A percentile compares a stretch with the other conserved stretches of the same genome.
phyloP scores from a whole-genome alignment of 108 stramenopile species.

The Pseudonitzschia multistriata region DNA sequence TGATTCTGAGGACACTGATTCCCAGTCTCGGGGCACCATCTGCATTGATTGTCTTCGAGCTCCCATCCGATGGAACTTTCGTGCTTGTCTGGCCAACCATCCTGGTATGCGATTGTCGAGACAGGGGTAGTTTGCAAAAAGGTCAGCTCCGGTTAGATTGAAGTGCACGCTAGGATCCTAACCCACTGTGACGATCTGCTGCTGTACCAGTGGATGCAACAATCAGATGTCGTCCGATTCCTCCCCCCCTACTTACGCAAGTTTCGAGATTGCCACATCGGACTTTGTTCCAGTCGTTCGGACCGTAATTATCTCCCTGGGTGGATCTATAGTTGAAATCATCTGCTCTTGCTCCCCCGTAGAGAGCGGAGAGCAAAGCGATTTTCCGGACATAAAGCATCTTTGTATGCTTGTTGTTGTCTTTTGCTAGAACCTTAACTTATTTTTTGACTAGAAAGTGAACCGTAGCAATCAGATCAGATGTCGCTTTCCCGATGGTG shows the following conservation, averaged over 20 bases:
- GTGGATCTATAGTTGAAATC: slow-evolving; percentile 39
- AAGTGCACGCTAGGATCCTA: not conserved
- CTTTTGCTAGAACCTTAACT: not conserved
- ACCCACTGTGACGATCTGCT: not conserved
- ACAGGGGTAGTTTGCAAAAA: not conserved
- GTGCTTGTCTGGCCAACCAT: slow-evolving; percentile 50
- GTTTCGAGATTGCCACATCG: slow-evolving; percentile 36
- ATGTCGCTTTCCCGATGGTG: not conserved
- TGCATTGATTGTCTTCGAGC: slow-evolving; percentile 34
- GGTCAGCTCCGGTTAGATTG: not conserved
- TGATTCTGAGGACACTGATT: slow-evolving; percentile 28
- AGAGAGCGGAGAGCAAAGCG: not conserved
- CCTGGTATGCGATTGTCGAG: slow-evolving; percentile 4
- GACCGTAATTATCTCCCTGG: slow-evolving; percentile 40
- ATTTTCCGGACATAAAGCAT: not conserved
- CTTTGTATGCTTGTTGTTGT: slow-evolving; percentile 5
- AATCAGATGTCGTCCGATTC: not conserved
- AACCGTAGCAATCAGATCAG: not conserved
- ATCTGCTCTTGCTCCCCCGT: slow-evolving; percentile 17
- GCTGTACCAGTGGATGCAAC: not conserved
- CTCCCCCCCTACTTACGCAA: slow-evolving; percentile 34
- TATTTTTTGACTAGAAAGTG: not conserved
- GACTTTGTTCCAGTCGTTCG: slow-evolving; percentile 49
- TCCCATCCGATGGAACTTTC: slow-evolving; percentile 32
- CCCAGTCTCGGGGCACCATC: slow-evolving; percentile 40